Base-by-base conservation (phyloP, 257 asterid genomes). In the Solanum ossicruentum region DNA sequence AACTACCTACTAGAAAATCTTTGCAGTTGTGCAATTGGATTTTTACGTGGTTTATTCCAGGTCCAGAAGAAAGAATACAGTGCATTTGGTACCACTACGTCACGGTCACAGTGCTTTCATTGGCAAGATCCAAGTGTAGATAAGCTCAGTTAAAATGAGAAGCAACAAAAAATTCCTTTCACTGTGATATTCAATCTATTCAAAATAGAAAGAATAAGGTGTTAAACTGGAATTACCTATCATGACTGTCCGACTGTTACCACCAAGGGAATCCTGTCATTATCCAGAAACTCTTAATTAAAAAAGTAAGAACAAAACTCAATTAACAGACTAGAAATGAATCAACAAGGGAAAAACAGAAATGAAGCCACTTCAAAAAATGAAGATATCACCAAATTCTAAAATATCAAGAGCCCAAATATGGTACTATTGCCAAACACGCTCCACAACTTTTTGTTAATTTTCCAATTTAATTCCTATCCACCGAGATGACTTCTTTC, bases 201-300 rank as follows among this genome's bases (percentile, higher is more conserved):
- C 47, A 65, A 77, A 45, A 54, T 67, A 60, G 60, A 54, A 81
- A 15, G 45, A 84, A 80, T 20, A 23, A 80, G 82, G 17, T 54
- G 36, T 52, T 26, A 18, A 77, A 58, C 81, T n/a, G 84, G 13
- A 84, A 49, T 26, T 92, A 97, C 99, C 99, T 89, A 97, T 95
- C 99, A 97, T 97, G 86, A 93, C 95, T 43, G 99, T 97, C 90
- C 95, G 93, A 92, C 99, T 97, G 93, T 97, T 97, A 80, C 99
- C 99, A 82, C 99, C 99, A 83, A 97, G 99, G 83, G 99, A 97
- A 93, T 97, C 99, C 99, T 97, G 96, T 85, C 87, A 91, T 83
- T 73, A 86, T 18, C 20, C 84, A 82, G 85, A 83, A 84, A 72
- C 23, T 21, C 45, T 45, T 82, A 52, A 66, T 41, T 85, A 11